These are phyloP conservation scores for Rachicladosporium sp. DNA, from an alignment of 2,329 filamentous ascomycete species.

Conservation along the genomic window DNA sequence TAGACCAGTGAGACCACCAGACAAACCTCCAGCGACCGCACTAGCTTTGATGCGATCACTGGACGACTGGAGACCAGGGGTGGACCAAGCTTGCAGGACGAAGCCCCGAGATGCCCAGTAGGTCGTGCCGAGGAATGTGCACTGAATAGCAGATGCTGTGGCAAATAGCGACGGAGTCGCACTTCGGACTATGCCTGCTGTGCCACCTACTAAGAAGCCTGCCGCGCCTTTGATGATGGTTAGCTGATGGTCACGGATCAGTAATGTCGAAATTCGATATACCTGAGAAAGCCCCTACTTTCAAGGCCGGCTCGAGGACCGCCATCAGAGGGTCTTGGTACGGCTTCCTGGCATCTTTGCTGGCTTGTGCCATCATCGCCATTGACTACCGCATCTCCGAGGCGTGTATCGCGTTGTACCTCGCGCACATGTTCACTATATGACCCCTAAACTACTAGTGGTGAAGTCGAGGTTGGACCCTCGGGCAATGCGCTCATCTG, in stretches of 20 bases:
- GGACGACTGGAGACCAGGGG: slow-evolving; percentile 4
- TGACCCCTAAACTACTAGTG: too few relatives aligned
- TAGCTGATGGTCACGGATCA: too few relatives aligned
- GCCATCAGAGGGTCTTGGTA: slow-evolving; percentile 12
- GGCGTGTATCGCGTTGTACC: too few relatives aligned
- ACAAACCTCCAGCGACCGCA: slow-evolving; percentile 56
- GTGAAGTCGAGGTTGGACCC: too few relatives aligned
- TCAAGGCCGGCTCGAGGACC: slow-evolving; percentile 19
- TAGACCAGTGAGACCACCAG: slow-evolving; percentile 42
- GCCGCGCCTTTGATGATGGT: slow-evolving; percentile 38
- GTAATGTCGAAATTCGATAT: too few relatives aligned
- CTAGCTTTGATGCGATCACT: slow-evolving; percentile 55
- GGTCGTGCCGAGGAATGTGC: slow-evolving; percentile 63
- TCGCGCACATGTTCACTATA: too few relatives aligned
- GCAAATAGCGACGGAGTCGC: slow-evolving; percentile 59
- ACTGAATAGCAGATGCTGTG: slow-evolving; percentile 61
- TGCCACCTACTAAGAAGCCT: slow-evolving; percentile 46
- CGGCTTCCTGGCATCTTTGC: slow-evolving; percentile 1
- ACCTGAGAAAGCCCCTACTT: slow-evolving; percentile 23
- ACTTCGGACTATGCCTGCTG: slow-evolving; percentile 45
- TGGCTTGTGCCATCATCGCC: background rate
- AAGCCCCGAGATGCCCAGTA: slow-evolving; percentile 53
- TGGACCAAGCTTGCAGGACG: slow-evolving; percentile 25
- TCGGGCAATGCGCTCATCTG: too few relatives aligned
- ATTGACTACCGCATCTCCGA: too few relatives aligned